phyloP scores from a whole-genome alignment of 2,329 filamentous ascomycete genomes.

The Botrytis hyacinthi region DNA sequence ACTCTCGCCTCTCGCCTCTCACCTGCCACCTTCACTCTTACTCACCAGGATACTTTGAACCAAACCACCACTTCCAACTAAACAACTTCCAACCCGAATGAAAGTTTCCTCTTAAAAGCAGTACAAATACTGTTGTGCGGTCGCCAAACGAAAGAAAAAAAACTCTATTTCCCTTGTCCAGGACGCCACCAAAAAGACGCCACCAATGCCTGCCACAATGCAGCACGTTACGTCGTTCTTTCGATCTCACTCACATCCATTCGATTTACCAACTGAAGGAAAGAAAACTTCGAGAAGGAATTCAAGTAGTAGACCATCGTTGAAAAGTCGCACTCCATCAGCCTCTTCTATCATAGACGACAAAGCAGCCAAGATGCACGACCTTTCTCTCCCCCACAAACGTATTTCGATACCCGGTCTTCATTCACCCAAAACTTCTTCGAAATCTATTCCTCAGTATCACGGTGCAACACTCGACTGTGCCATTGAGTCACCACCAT shows the following conservation, averaged over 20 bases:
- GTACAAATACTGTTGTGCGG: background rate
- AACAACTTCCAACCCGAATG: background rate
- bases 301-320: slow-evolving; percentile 2
- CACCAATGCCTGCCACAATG: slow-evolving; percentile 20
- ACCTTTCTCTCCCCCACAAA: slow-evolving; percentile 29
- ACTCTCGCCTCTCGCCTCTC: no score
- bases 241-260: slow-evolving; percentile 14
- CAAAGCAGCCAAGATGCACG: slow-evolving; percentile 29
- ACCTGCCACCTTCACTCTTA: background rate
- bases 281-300: slow-evolving; percentile 12
- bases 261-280: slow-evolving; percentile 10
- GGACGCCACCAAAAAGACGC: background rate
- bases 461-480: slow-evolving; percentile 39
- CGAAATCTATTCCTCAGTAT: slow-evolving; percentile 31
- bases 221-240: slow-evolving; percentile 21
- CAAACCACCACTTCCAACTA: background rate
- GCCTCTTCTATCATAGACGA: slow-evolving; percentile 20
- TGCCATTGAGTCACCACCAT: slow-evolving; percentile 51
- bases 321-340: slow-evolving; percentile 17
- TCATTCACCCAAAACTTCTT: slow-evolving; percentile 31
- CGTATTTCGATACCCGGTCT: slow-evolving; percentile 32
- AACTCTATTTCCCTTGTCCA: slow-evolving; percentile 6
- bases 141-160: background rate
- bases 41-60: background rate
- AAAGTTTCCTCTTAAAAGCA: background rate